These are phyloP conservation scores for Xylariaceae sp. DNA, from an alignment of 2,329 filamentous ascomycete genomes.

Conservation along the genomic window DNA sequence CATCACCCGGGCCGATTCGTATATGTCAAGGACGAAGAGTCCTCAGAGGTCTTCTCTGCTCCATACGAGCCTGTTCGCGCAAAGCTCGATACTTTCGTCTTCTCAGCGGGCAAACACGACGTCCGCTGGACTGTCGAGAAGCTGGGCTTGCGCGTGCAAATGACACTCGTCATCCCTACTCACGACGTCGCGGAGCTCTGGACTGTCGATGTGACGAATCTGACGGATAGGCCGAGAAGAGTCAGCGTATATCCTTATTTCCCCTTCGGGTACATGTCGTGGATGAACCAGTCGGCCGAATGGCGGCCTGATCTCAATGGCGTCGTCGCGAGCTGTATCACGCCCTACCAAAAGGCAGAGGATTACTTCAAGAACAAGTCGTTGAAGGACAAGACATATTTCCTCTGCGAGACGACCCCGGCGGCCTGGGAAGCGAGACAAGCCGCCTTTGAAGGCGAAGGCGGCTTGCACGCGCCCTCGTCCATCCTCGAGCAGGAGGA, in stretches of 20 bases:
- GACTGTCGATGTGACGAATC: conserved; percentile 47
- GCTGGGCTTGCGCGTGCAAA: conserved; percentile 46
- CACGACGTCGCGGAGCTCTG: conserved; percentile 52
- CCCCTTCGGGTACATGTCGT: conserved; percentile 55
- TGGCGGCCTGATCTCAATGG: conserved; percentile 44
- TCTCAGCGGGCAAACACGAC: conserved; percentile 51
- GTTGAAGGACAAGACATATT: conserved; percentile 53
- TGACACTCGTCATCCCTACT: conserved; percentile 47
- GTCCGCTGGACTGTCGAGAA: conserved; percentile 49
- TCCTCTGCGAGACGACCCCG: conserved; percentile 48
- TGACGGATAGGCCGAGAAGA: conserved; percentile 39
- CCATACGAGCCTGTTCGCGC: conserved; percentile 51
- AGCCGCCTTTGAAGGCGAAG: conserved; percentile 50
- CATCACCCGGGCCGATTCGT: conserved; percentile 55
- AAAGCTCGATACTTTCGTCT: conserved; percentile 43
- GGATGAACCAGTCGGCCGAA: conserved; percentile 55
- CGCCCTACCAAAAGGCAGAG: conserved; percentile 51
- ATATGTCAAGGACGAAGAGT: conserved; percentile 53
- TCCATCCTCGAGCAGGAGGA: conserved; percentile 33
- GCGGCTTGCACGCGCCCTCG: conserved; percentile 47
- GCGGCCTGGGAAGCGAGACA: conserved; percentile 49
- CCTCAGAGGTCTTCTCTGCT: conserved; percentile 42
- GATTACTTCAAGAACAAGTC: conserved; percentile 54
- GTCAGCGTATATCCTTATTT: conserved; percentile 53
- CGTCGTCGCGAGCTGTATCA: conserved; percentile 47